Base-by-base conservation (phyloP, 2,329 filamentous ascomycete species). In the Onygenales sp. region DNA sequence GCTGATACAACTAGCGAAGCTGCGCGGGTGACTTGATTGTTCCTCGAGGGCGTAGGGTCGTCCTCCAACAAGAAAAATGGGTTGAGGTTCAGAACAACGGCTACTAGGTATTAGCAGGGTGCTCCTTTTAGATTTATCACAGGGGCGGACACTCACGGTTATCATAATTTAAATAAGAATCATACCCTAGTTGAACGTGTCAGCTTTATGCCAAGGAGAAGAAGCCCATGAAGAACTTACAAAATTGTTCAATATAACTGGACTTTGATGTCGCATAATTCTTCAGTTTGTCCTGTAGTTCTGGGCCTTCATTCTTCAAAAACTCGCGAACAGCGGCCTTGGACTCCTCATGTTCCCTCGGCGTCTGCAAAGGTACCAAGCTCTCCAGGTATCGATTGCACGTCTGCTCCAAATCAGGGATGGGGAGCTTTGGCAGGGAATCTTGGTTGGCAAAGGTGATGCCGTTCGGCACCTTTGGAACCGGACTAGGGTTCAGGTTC, bases 181-280 rank as follows among this genome's bases (percentile, higher is more conserved):
- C 93, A 67, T 97, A 97, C 93, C 91, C 91, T 95, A 50, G 3
- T 14, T 9, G 6, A 17, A 44, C n/a, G 33, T 51, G 9, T 52
- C 42, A 52, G 37, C 36, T 14, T n/a, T 51, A 27, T 27, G 21
- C 21, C 21, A 27, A 27, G 13, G 8, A 52, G 11, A 52, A 42
- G 10, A 9, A 21, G 32, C 17, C 4, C 14, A 49, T 34, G 11
- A 52, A 11, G 43, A 36, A 79, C 88, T 67, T 80, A 95, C 92
- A 98, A 63, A 98, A 98, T 64, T 98, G 93, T 67, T 97, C 93
- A 62, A 98, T 97, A 67, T 96, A 98, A 70, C 92, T 97, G 39
- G 88, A 88, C 72, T 91, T 92, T 44, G 87, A 89, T 48, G 83
- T 84, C 7, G 93, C 91, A 74, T 97, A 98, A 63, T 85, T 84